Evolutionary conservation across 257 asterid genomes (phyloP), one percentile per base, ranked within the genome.

Genomic region (Solanum etuberosum): DNA sequence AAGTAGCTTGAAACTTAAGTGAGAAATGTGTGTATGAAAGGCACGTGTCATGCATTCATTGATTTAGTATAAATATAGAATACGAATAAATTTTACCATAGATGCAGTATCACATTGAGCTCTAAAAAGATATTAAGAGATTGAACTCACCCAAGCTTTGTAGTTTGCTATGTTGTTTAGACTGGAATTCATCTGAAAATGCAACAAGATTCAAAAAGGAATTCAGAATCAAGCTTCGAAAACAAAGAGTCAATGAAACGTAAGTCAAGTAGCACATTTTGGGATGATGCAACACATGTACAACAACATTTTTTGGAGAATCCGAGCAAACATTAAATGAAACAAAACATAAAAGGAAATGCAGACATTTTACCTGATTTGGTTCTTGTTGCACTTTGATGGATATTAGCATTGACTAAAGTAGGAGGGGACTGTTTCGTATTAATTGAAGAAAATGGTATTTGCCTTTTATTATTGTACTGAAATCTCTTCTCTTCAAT

Each of bases 61-160:
- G n/a, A 8, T 42, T 76, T 40, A 13, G 35, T 1, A 4, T 76
- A 76, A 38, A 38, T 42, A 76, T 0, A 0, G 83, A 38, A 16
- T 1, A 2, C 54, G 0, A 27, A 37, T 74, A 74, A 37, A 74
- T 38, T 23, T 74, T 74, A 74, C 18, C 34, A 3, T 6, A 5
- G 25, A 73, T 35, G 2, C 9, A 12, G 32, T 25, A 40, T n/a
- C 61, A n/a, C 63, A 42, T 76, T 42, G 84, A 25, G 37, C 43
- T 7, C 63, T 15, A 78, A 43, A 5, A 29, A 27, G 40, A 27
- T 29, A 78, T 43, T 9, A 78, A 43, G 40, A 43, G 65, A 43
- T 27, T 16, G 42, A 89, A 86, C 95, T 95, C 83, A 96, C 99
- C 97, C 72, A 95, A 89, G 76, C 94, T 92, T 84, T 95, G 95